Evolutionary conservation across 345 rosid genomes (phyloP).

Genomic region (Salix brachista): DNA sequence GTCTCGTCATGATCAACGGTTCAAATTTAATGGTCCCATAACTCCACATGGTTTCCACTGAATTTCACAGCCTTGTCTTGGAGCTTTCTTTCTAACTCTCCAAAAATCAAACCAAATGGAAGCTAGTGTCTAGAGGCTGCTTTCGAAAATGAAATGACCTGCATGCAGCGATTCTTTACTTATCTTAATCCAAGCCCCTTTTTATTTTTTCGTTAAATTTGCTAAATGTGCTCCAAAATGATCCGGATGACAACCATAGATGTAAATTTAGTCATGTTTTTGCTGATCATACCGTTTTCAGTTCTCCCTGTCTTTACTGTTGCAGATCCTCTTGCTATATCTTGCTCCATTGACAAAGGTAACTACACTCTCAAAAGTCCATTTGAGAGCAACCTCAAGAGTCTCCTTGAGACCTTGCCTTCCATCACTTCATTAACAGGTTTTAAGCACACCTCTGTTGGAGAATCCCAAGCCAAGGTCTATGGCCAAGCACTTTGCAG

Average conservation of each 20-base stretch:
- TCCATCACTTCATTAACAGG: conserved; percentile 19
- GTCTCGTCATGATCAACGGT: neutral
- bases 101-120: neutral
- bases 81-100: neutral
- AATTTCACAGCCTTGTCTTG: neutral
- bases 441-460: conserved; percentile 18
- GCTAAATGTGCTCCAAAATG: neutral
- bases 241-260: neutral
- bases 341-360: neutral
- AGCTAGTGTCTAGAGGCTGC: neutral
- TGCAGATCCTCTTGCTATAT: neutral
- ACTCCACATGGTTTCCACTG: neutral
- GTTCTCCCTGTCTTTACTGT: neutral
- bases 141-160: neutral
- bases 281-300: conserved; percentile 4
- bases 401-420: conserved; percentile 13
- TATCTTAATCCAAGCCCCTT: neutral
- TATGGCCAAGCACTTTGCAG: conserved; percentile 35
- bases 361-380: conserved; percentile 13
- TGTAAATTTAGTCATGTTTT: neutral
- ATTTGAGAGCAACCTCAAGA: conserved; percentile 16
- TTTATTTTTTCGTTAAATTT: neutral
- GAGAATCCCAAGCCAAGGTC: conserved; percentile 11
- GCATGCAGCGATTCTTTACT: neutral
- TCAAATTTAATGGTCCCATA: neutral